Conservation (phyloP, 495 filamentous ascomycete genomes). For the Margaritispora aquatica region DNA sequence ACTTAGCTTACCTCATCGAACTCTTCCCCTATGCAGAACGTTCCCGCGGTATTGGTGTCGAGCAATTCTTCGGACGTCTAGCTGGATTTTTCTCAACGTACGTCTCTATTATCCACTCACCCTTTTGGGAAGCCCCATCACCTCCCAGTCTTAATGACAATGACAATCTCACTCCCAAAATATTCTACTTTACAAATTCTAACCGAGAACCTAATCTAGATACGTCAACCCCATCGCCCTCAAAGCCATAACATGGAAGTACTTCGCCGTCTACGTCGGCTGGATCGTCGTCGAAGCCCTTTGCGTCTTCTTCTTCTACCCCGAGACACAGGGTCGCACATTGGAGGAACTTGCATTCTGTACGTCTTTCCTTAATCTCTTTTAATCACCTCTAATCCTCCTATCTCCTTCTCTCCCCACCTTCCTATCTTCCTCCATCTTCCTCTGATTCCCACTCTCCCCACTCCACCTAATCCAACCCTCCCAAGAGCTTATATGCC, state of each 20-base stretch:
- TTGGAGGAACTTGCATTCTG: conserved; percentile 60
- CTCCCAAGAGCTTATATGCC: too few relatives aligned
- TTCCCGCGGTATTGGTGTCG: conserved; percentile 54
- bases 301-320: conserved; percentile 60
- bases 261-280: conserved; percentile 55
- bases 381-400: background rate
- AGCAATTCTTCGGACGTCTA: conserved; percentile 54
- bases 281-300: conserved; percentile 51
- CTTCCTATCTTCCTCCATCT: background rate
- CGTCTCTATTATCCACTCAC: too few relatives aligned
- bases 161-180: too few relatives aligned
- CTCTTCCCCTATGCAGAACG: conserved; percentile 58
- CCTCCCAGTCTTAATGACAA: too few relatives aligned
- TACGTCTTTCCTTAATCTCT: conserved; percentile 29
- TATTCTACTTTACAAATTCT: conserved; percentile 52
- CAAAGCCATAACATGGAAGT: conserved; percentile 53
- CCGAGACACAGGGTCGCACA: conserved; percentile 54
- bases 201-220: conserved; percentile 23
- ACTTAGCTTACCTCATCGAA: conserved; percentile 53
- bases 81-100: conserved; percentile 45
- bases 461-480: too few relatives aligned
- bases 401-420: background rate
- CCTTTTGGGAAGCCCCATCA: too few relatives aligned
- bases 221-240: conserved; percentile 62
- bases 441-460: background rate